Percentiles rank a stretch among this genome's conserved stretches.
Evolutionary conservation across 1,284 basidiomycete species (phyloP).

Genomic region (Sporisorium reilianum): DNA sequence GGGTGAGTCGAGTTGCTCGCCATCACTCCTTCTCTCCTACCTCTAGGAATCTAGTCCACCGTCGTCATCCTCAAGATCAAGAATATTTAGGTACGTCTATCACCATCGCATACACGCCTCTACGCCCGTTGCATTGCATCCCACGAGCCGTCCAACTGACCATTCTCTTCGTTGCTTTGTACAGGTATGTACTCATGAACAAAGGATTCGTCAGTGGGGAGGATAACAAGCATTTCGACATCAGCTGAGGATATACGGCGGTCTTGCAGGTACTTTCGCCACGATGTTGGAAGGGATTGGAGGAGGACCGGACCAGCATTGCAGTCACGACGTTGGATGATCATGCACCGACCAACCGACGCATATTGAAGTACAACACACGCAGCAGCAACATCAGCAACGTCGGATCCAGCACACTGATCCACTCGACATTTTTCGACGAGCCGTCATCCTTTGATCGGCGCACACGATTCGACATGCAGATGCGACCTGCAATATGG

Average conservation of each 20-base stretch:
- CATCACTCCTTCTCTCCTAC: constrained; percentile 33
- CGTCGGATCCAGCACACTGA: background rate
- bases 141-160: constrained; percentile 14
- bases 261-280: constrained; percentile 28
- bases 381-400: constrained; percentile 4
- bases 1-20: constrained; percentile 25
- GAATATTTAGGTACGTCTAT: constrained; percentile 41
- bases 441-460: background rate
- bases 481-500: background rate
- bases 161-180: constrained; percentile 1
- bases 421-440: background rate
- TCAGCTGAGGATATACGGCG: constrained; percentile 17
- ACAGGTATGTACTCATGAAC: constrained; percentile 38
- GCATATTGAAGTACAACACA: constrained; percentile 17
- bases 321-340: constrained; percentile 31
- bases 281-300: constrained; percentile 3
- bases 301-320: background rate
- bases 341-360: constrained; percentile 23
- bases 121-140: background rate
- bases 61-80: constrained; percentile 55
- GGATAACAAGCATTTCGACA: constrained; percentile 27
- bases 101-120: background rate
- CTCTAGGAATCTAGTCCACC: constrained; percentile 43
- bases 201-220: constrained; percentile 9
- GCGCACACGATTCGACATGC: background rate